Evolutionary conservation across 148 eudicot genomes (phyloP).

Genomic region (Vaccinium myrtillus): DNA sequence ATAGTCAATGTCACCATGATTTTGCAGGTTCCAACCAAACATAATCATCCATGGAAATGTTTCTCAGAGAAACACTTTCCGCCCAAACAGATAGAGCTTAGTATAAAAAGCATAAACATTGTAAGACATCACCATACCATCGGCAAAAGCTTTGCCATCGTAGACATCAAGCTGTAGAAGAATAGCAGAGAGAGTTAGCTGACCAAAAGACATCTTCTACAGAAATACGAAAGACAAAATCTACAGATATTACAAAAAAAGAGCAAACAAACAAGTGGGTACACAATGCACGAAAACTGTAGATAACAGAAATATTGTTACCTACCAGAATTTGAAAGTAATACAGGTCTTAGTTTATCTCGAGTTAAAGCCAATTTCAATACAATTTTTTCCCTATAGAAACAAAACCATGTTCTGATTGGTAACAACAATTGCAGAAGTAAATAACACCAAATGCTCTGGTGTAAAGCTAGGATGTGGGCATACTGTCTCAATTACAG

Average conservation of each 20-base stretch:
- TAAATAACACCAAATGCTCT: neutral
- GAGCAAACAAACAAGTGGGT: neutral
- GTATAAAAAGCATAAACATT: conserved; percentile 6
- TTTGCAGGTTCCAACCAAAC: neutral
- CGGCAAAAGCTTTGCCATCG: conserved; percentile 76
- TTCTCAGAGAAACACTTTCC: neutral
- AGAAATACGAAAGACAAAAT: too few relatives aligned
- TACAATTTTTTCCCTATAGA: neutral
- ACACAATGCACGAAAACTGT: too few relatives aligned
- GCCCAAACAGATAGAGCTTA: neutral
- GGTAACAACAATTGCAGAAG: neutral
- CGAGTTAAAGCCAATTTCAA: neutral
- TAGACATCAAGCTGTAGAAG: conserved; percentile 79
- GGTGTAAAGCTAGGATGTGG: neutral
- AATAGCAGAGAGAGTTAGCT: conserved; percentile 18
- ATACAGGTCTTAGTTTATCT: neutral
- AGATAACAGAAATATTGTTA: too few relatives aligned
- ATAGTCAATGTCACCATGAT: neutral
- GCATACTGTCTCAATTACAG: neutral
- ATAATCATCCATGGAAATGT: neutral
- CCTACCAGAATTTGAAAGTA: neutral
- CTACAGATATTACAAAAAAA: neutral
- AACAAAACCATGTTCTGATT: neutral
- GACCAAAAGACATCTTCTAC: neutral
- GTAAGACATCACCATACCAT: conserved; percentile 45